These are phyloP conservation scores for Boletus reticuloceps DNA, from an alignment of 768 basidiomycete genomes.

Conservation along the genomic window DNA sequence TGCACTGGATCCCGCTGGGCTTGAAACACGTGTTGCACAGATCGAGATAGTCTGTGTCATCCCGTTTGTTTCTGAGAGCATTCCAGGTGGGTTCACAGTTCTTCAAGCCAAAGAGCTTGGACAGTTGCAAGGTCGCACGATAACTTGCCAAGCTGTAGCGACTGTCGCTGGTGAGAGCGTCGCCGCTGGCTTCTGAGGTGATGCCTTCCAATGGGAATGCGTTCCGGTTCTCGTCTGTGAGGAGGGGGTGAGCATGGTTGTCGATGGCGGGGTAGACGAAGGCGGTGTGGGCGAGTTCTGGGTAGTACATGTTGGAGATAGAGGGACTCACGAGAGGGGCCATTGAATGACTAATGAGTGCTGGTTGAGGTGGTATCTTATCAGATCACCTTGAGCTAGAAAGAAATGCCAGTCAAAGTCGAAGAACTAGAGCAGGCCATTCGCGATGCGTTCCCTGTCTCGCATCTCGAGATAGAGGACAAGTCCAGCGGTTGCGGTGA, in stretches of 20 bases:
- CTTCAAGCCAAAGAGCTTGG: conserved; percentile 45
- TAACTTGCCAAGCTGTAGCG: conserved; percentile 55
- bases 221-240: conserved; percentile 44
- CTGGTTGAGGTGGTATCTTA: conserved; percentile 1
- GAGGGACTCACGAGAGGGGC: not conserved
- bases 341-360: not conserved
- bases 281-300: conserved; percentile 15
- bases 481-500: conserved; percentile 80
- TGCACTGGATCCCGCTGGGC: conserved; percentile 57
- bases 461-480: conserved; percentile 72
- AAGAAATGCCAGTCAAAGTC: conserved; percentile 57
- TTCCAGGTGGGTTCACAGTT: conserved; percentile 49
- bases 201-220: conserved; percentile 59
- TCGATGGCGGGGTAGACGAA: conserved; percentile 59
- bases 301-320: conserved; percentile 3
- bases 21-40: conserved; percentile 57
- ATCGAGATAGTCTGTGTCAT: conserved; percentile 46
- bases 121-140: conserved; percentile 56
- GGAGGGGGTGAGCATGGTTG: conserved; percentile 77
- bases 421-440: conserved; percentile 60
- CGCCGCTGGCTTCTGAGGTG: conserved; percentile 60
- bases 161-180: conserved; percentile 50
- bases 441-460: conserved; percentile 58
- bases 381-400: conserved; percentile 9
- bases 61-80: conserved; percentile 48